Conservation (phyloP, 225 moss, liverwort and hornwort species). For the Thuidium tamariscinum region DNA sequence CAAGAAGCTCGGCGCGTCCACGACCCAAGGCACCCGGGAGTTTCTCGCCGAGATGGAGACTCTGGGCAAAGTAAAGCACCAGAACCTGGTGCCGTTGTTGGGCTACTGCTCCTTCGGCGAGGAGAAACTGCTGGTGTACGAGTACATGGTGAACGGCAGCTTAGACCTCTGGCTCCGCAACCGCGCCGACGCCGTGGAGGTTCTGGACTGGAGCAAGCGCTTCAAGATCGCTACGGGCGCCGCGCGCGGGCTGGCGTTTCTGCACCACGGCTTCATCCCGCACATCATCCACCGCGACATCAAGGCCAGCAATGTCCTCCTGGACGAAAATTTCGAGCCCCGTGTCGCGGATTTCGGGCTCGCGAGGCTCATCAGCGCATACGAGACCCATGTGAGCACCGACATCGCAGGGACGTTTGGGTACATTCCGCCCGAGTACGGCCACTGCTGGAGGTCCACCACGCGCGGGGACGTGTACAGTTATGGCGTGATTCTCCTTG, state of each 20-base stretch:
- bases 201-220: slow-evolving; percentile 69
- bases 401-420: slow-evolving; percentile 48
- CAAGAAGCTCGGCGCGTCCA: slow-evolving; percentile 78
- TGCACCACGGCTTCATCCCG: slow-evolving; percentile 86
- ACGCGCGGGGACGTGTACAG: slow-evolving; percentile 77
- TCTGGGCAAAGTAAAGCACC: slow-evolving; percentile 79
- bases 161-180: slow-evolving; percentile 80
- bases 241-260: slow-evolving; percentile 63
- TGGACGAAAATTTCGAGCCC: slow-evolving; percentile 75
- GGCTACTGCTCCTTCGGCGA: slow-evolving; percentile 89
- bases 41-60: slow-evolving; percentile 94
- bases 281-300: slow-evolving; percentile 89
- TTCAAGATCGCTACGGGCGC: slow-evolving; percentile 74
- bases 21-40: slow-evolving; percentile 72
- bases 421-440: slow-evolving; percentile 60
- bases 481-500: slow-evolving; percentile 40
- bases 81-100: slow-evolving; percentile 65
- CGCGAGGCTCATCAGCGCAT: slow-evolving; percentile 48
- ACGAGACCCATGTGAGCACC: slow-evolving; percentile 53
- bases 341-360: slow-evolving; percentile 80
- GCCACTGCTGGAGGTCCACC: slow-evolving; percentile 47
- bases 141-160: slow-evolving; percentile 90
- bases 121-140: slow-evolving; percentile 86
- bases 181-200: slow-evolving; percentile 71
- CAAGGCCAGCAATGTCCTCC: slow-evolving; percentile 75